These are phyloP conservation scores for Phytopythium cucurbitacearum DNA, from an alignment of 352 stramenopile genomes.

Conservation along the genomic window DNA sequence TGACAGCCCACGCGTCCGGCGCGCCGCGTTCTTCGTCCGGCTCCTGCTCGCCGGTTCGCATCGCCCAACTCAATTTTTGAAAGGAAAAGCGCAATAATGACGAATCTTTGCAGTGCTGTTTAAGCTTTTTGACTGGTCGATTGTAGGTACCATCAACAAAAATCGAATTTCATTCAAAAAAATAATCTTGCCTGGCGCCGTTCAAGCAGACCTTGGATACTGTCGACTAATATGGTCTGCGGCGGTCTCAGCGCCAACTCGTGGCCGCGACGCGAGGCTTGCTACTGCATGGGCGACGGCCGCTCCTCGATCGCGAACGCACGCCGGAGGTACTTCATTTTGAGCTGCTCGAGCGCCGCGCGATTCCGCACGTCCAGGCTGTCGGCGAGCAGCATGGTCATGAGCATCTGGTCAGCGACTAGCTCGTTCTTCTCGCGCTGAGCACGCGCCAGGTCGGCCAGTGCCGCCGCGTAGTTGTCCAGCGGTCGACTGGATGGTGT, in stretches of 20 bases:
- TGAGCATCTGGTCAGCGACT: conserved; percentile 14
- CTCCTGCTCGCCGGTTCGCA: too few species aligned
- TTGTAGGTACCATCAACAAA: too few species aligned
- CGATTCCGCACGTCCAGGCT: conserved; percentile 7
- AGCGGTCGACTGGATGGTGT: neutral
- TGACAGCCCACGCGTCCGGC: conserved; percentile 7
- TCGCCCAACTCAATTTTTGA: too few species aligned
- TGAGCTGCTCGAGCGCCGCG: conserved; percentile 9
- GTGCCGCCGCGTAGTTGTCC: conserved; percentile 5
- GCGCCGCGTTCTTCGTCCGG: conserved; percentile 3
- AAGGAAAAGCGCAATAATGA: too few species aligned
- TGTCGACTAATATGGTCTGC: too few species aligned
- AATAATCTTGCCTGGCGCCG: too few species aligned
- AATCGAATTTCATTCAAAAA: too few species aligned
- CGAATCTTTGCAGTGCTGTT: too few species aligned
- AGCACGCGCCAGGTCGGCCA: conserved; percentile 6
- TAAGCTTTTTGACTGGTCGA: too few species aligned
- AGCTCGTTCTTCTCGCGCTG: conserved; percentile 14
- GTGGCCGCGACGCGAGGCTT: neutral
- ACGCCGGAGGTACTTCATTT: conserved; percentile 12
- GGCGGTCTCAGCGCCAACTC: too few species aligned
- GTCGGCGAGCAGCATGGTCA: conserved; percentile 15
- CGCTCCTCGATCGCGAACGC: conserved; percentile 5
- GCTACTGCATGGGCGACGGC: neutral
- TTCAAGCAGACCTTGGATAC: too few species aligned